Base-by-base conservation (phyloP, 805 yeast genomes). In the Yamadazyma paraphyllophila region DNA sequence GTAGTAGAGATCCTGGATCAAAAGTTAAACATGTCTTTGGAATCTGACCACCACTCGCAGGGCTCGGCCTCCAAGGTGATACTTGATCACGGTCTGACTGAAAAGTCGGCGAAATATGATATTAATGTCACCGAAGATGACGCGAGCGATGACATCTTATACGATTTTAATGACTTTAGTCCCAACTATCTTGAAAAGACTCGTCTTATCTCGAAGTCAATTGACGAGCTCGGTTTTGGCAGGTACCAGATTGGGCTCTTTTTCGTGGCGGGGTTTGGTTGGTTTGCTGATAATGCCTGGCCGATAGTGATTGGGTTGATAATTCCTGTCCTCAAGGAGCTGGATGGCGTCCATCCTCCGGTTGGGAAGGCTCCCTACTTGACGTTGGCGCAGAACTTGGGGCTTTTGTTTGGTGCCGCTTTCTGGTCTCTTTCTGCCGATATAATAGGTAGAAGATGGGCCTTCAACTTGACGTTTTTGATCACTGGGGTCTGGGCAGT, bases 181-280 rank as follows among this genome's bases (percentile, higher is more conserved):
- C 35, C 36, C 4, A 46, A 43, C n/a, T 62, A 62, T 38, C 42
- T 62, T n/a, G 55, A 51, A 8, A 60, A 62, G 39, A 56, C 63
- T 6, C 50, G 43, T 34, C 34, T 61, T 4, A 32, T 62, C 8
- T 40, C 61, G 3, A 56, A 56, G 43, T 70, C 60, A 14, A 66
- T 69, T 25, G 71, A 67, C 47, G 61, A 60, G 25, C 62, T 68
- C 26, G 74, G 73, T 2, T 69, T 66, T 64, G 74, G 74, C 38
- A 61, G 47, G 51, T 77, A 76, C 53, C 84, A 80, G 50, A 60
- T 63, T 43, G 72, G 77, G 48, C 58, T 78, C 7, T 78, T 80
- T 52, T 66, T 71, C 48, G 63, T 80, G n/a, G 80, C 80, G 24
- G 84, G 84, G 4, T 73, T 77, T 61, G 84, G 84, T 24, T 80